Evolutionary conservation across 2,329 filamentous ascomycete species (phyloP), one percentile per base, ranked within the genome.

Genomic region (Pseudogymnoascus sp.): DNA sequence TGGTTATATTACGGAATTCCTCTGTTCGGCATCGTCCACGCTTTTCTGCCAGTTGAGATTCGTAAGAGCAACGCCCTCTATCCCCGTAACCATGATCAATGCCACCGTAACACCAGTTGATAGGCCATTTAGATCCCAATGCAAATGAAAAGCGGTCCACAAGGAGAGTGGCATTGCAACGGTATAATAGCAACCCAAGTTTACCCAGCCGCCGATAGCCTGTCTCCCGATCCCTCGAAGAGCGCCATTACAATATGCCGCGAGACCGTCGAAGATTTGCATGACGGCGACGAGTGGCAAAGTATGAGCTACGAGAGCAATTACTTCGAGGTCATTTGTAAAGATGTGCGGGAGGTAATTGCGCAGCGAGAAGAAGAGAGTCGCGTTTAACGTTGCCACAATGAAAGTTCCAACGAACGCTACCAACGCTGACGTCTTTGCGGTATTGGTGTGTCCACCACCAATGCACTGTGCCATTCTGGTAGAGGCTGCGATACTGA

Each of bases 401-500:
- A 38, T n/a, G 4, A 38, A 38, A 1, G 36, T 38, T n/a, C 36
- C 36, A 38, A 15, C n/a, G 22, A 38, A 38, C n/a, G 36, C 87
- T 61, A 95, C 90, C 71, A 82, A 85, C n/a, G 87, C 88, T 0
- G 88, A 88, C 5, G 82, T 87, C 70, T 86, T 89, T 12, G 91
- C 91, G 0, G 91, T 87, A 33, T 86, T 84, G 2, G 89, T 85
- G 12, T 96, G 79, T 1, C 85, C 86, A 0, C 91, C 91, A 6
- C 91, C 92, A 64, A 96, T 93, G 37, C 96, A 76, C 68, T 96
- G 96, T 18, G 91, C 91, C 15, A 96, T 83, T 1, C 92, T 85
- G 0, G 91, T 97, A 14, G 87, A 91, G 0, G 87, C 85, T 1
- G 91, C 91, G 62, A 97, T 91, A 35, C 87, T 89, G 64, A 96